phyloP scores from a whole-genome alignment of 192 early-diverging fungal species.

The Geranomyces michiganensis region DNA sequence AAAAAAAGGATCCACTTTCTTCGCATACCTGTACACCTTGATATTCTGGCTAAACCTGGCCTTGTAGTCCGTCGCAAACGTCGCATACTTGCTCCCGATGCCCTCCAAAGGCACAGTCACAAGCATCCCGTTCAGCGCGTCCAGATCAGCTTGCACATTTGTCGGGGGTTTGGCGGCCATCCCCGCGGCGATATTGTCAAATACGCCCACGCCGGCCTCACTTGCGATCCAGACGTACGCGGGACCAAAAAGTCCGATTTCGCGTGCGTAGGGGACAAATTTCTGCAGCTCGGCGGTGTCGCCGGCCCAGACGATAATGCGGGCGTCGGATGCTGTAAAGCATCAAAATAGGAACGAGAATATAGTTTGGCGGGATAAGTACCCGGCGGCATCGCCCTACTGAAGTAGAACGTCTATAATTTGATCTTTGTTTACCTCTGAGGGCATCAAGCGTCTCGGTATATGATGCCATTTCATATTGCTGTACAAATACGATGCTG shows the following conservation, averaged over 20 bases:
- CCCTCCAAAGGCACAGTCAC: neutral
- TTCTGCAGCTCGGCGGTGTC: neutral
- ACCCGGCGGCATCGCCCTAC: neutral
- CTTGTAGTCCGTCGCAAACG: neutral
- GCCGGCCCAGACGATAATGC: constrained; percentile 16
- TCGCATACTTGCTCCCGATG: neutral
- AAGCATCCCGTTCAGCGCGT: constrained; percentile 13
- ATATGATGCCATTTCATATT: neutral
- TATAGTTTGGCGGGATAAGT: neutral
- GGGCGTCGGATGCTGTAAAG: constrained; percentile 8
- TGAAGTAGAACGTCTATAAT: neutral
- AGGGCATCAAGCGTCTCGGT: neutral
- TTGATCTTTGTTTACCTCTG: too few species aligned
- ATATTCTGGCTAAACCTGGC: neutral
- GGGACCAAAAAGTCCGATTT: constrained; percentile 16
- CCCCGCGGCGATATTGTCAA: neutral
- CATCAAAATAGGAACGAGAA: neutral
- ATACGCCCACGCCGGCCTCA: constrained; percentile 2
- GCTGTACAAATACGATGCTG: neutral
- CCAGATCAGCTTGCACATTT: neutral
- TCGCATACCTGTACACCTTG: too few species aligned
- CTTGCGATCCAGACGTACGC: constrained; percentile 1
- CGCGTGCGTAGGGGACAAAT: constrained; percentile 3
- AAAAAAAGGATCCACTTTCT: too few species aligned
- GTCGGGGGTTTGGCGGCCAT: neutral